Evolutionary conservation across 495 filamentous ascomycete genomes (phyloP).

Genomic region (Saxispiralis lemnorum): DNA sequence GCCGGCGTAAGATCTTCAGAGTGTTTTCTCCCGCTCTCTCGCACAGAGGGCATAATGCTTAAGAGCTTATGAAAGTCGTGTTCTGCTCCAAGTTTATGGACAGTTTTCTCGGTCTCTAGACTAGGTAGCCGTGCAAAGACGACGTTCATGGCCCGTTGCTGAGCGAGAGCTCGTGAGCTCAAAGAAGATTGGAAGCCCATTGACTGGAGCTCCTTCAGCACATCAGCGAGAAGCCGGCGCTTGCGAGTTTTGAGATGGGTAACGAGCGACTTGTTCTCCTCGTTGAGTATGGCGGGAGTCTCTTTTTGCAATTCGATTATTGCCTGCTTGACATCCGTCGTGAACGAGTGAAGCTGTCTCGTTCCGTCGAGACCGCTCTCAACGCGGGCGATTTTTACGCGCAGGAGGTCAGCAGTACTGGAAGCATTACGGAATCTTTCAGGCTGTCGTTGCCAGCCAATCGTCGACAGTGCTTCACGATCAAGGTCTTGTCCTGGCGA

Average conservation of each 20-base stretch:
- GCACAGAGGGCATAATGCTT: conserved; percentile 48
- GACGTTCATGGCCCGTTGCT: conserved; percentile 50
- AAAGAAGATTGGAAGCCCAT: conserved; percentile 82
- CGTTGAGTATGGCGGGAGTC: conserved; percentile 57
- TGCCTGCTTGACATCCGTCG: neutral
- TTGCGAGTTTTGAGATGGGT: conserved; percentile 82
- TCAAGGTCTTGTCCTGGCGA: neutral
- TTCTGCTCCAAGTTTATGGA: conserved; percentile 30
- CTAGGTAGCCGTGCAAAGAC: conserved; percentile 37
- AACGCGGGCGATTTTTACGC: neutral
- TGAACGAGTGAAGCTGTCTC: conserved; percentile 24
- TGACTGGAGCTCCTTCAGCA: conserved; percentile 55
- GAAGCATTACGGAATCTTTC: conserved; percentile 49
- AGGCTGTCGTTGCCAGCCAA: conserved; percentile 28
- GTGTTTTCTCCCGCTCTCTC: conserved; percentile 47
- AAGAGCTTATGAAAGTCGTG: conserved; percentile 63
- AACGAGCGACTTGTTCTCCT: conserved; percentile 64
- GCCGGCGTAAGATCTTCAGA: conserved; percentile 66
- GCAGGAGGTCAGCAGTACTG: conserved; percentile 26
- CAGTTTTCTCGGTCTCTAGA: conserved; percentile 18
- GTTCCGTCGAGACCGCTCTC: conserved; percentile 13
- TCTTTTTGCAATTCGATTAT: conserved; percentile 58
- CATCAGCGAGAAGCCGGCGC: conserved; percentile 77
- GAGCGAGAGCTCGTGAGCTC: conserved; percentile 44
- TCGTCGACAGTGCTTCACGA: neutral